Evolutionary conservation across 805 yeast genomes (phyloP).

Genomic region (Cyberlindnera saturnus): DNA sequence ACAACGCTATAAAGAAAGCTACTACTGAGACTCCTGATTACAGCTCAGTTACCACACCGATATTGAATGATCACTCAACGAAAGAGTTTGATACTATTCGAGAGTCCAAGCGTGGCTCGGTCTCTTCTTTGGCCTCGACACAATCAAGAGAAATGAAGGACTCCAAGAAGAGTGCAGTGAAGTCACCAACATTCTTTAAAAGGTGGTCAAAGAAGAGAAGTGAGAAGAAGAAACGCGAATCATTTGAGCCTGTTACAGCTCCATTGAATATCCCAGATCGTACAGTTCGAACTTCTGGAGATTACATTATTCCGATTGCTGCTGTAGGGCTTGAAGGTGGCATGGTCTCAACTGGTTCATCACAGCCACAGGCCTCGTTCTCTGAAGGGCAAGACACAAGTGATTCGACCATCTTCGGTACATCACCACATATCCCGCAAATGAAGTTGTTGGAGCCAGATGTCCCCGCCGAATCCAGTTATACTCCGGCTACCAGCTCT

Average conservation of each 20-base stretch:
- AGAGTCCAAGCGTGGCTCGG: neutral
- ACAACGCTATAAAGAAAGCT: too few species aligned
- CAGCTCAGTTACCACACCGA: neutral
- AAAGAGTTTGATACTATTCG: neutral
- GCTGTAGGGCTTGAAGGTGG: too few species aligned
- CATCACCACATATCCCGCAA: too few species aligned
- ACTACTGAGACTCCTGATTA: neutral
- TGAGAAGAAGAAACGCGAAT: slow-evolving; percentile 9
- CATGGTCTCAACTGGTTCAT: too few species aligned
- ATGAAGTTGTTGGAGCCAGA: too few species aligned
- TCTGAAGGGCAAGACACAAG: too few species aligned
- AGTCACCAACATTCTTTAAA: slow-evolving; percentile 20
- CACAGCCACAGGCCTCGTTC: too few species aligned
- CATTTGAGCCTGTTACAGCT: slow-evolving; percentile 14
- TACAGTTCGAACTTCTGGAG: neutral
- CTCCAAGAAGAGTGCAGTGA: slow-evolving; percentile 1
- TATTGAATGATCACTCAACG: neutral
- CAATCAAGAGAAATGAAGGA: neutral
- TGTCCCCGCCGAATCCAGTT: too few species aligned
- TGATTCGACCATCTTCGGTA: too few species aligned
- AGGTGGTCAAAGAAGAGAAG: slow-evolving; percentile 18
- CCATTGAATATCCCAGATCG: slow-evolving; percentile 3
- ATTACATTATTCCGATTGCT: too few species aligned
- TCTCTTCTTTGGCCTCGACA: neutral
- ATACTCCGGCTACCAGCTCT: too few species aligned